phyloP scores from a whole-genome alignment of 225 moss, liverwort and hornwort species.

The Neckera pumila region DNA sequence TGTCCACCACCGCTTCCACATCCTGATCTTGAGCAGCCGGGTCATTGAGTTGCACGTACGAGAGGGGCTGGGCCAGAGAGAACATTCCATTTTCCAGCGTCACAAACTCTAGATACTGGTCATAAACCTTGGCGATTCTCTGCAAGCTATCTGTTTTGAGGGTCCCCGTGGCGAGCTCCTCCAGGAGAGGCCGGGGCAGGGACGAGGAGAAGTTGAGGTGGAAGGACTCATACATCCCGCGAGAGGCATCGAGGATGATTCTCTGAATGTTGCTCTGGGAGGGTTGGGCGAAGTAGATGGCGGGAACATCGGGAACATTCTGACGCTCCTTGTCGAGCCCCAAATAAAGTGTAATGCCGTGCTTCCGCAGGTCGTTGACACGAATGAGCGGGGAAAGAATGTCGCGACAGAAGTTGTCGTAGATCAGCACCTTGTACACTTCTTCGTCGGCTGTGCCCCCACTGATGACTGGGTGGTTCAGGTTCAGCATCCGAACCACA shows the following conservation, averaged over 20 bases:
- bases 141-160: slow-evolving; percentile 82
- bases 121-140: slow-evolving; percentile 86
- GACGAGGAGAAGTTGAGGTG: slow-evolving; percentile 97
- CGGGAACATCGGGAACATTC: slow-evolving; percentile 90
- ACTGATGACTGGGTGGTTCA: slow-evolving; percentile 83
- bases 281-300: slow-evolving; percentile 85
- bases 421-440: slow-evolving; percentile 90
- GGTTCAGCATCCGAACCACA: slow-evolving; percentile 96
- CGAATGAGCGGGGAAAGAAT: slow-evolving; percentile 87
- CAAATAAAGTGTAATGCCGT: slow-evolving; percentile 87
- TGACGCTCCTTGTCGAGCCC: slow-evolving; percentile 93
- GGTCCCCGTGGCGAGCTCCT: slow-evolving; percentile 76
- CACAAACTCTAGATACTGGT: slow-evolving; percentile 94
- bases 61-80: slow-evolving; percentile 69
- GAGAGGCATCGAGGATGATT: slow-evolving; percentile 68
- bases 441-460: slow-evolving; percentile 97
- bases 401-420: slow-evolving; percentile 85
- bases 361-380: slow-evolving; percentile 84
- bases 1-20: slow-evolving; percentile 73
- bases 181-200: slow-evolving; percentile 67
- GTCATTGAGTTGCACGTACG: slow-evolving; percentile 88
- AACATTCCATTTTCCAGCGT: slow-evolving; percentile 87
- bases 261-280: slow-evolving; percentile 66
- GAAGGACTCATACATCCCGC: slow-evolving; percentile 81
- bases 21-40: slow-evolving; percentile 87